Conservation (phyloP, 2,329 filamentous ascomycete genomes). For the Fusarium mundagurra region DNA sequence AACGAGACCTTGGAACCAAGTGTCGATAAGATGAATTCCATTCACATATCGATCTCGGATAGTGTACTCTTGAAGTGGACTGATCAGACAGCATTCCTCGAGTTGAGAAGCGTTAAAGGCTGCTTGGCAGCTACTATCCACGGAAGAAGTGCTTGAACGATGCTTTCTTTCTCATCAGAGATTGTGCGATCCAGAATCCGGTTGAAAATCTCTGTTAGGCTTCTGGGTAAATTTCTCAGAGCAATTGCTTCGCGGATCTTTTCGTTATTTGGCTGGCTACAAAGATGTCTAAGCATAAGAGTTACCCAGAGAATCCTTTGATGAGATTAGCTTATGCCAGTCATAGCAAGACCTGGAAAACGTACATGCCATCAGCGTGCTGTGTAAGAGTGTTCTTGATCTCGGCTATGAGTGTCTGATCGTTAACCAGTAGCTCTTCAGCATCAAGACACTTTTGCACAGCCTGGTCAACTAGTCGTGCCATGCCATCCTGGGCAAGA, state of each 20-base stretch:
- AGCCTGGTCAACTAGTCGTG: rapidly evolving
- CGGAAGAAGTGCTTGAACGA: background rate
- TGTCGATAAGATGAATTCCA: background rate
- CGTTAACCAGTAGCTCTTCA: background rate
- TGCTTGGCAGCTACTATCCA: background rate
- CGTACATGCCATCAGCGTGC: background rate
- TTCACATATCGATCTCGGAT: background rate
- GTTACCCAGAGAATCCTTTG: background rate
- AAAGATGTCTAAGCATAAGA: background rate
- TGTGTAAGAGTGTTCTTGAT: rapidly evolving
- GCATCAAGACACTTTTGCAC: background rate
- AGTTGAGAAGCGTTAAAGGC: background rate
- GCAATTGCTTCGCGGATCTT: background rate
- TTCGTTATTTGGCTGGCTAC: background rate
- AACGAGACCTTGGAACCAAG: background rate
- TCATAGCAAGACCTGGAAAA: rapidly evolving
- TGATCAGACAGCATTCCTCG: background rate
- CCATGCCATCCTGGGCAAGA: rapidly evolving
- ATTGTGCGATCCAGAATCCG: rapidly evolving
- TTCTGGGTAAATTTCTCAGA: rapidly evolving
- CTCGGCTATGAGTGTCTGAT: rapidly evolving
- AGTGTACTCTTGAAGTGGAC: background rate
- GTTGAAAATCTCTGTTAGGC: rapidly evolving
- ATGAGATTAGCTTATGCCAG: rapidly evolving
- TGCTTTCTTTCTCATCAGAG: rapidly evolving